Percentiles rank a stretch among this genome's conserved stretches.
Evolutionary conservation across 805 yeast genomes (phyloP).

Genomic region (Spathaspora boniae): DNA sequence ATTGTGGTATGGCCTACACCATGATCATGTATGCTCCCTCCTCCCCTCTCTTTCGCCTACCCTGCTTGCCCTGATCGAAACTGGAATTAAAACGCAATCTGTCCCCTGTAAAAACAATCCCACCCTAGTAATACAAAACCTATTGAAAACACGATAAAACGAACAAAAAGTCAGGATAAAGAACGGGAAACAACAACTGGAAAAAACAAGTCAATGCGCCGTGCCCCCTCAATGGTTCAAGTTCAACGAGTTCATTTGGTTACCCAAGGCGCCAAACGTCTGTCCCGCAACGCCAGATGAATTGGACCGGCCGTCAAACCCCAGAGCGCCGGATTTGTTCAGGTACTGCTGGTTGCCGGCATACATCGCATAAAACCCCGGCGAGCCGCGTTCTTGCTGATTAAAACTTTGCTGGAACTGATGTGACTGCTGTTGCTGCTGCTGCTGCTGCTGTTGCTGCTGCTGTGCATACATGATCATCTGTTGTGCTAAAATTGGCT

Average conservation of each 20-base stretch:
- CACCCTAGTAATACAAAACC: too few species aligned
- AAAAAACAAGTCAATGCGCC: background rate
- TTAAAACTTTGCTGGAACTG: conserved; percentile 2
- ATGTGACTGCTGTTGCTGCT: conserved; percentile 4
- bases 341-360: background rate
- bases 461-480: too few species aligned
- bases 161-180: too few species aligned
- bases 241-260: conserved; percentile 33
- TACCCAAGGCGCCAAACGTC: conserved; percentile 18
- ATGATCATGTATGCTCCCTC: too few species aligned
- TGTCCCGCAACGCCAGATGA: conserved; percentile 1
- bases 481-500: too few species aligned
- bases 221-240: conserved; percentile 19
- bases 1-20: too few species aligned
- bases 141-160: too few species aligned
- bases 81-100: too few species aligned
- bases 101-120: too few species aligned
- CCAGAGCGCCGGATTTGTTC: background rate
- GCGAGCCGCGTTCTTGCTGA: conserved; percentile 18
- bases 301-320: conserved; percentile 1
- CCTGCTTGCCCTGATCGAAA: too few species aligned
- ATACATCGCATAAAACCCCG: conserved; percentile 18
- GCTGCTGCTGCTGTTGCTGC: conserved; percentile 6
- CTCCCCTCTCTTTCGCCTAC: too few species aligned
- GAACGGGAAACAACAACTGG: conserved; percentile 2